Conservation (phyloP, 306 rosid species). For the Fragaria vesca region DNA sequence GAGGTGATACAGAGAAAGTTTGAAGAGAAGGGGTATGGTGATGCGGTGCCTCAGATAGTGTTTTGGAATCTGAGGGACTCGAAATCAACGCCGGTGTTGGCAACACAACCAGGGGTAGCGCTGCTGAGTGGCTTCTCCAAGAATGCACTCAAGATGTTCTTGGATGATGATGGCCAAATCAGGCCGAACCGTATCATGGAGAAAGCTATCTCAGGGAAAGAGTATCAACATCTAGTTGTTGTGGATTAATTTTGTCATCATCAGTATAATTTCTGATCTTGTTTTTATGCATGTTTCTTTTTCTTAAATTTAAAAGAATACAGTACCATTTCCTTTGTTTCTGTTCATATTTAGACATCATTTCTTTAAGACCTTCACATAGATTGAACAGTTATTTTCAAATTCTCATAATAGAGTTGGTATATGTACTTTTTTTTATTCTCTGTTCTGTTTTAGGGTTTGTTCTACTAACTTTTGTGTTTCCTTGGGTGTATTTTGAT, state of each 20-base stretch:
- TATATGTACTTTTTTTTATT: too few relatives aligned
- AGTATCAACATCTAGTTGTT: conserved; percentile 46
- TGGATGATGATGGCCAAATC: conserved; percentile 44
- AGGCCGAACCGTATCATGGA: conserved; percentile 37
- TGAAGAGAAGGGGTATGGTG: conserved; percentile 17
- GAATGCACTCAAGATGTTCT: conserved; percentile 56
- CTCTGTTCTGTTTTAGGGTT: background rate
- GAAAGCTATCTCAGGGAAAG: conserved; percentile 46
- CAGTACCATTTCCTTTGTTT: too few relatives aligned
- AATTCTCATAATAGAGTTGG: too few relatives aligned
- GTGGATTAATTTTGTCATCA: conserved; percentile 25
- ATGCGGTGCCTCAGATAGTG: conserved; percentile 34
- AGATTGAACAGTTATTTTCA: too few relatives aligned
- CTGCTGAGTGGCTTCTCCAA: conserved; percentile 68
- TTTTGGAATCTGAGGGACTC: conserved; percentile 40
- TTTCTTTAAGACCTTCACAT: too few relatives aligned
- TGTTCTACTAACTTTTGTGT: background rate
- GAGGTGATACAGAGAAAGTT: conserved; percentile 28
- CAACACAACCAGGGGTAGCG: conserved; percentile 57
- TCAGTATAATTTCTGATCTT: background rate
- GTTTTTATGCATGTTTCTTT: background rate
- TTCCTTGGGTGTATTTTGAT: background rate
- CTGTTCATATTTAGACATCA: too few relatives aligned
- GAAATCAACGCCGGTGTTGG: conserved; percentile 28
- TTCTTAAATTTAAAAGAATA: too few relatives aligned